Percentiles rank a stretch among this genome's conserved stretches.
Evolutionary conservation across 306 rosid genomes (phyloP).

Genomic region (Oemleria cerasiformis): DNA sequence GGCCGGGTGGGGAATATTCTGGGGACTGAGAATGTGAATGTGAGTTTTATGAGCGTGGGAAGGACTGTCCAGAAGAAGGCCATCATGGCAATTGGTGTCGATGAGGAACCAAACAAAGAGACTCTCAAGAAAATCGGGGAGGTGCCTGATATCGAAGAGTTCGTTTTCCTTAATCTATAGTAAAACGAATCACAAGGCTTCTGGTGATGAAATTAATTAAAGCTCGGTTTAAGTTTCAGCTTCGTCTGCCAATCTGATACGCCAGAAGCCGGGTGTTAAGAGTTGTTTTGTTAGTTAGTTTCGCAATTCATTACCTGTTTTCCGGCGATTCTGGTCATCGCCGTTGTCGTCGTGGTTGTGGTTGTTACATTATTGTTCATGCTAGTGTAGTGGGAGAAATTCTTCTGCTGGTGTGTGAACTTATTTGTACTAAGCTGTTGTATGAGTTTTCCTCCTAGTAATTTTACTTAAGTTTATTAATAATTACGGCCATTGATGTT

Average conservation of each 20-base stretch:
- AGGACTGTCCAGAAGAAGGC: conserved; percentile 60
- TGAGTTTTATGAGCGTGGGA: conserved; percentile 92
- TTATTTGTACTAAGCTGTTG: conserved; percentile 8
- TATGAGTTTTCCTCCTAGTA: not conserved
- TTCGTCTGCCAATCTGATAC: not conserved
- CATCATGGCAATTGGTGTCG: conserved; percentile 90
- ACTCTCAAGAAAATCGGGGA: conserved; percentile 60
- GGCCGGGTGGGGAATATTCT: conserved; percentile 79
- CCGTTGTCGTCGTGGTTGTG: not conserved
- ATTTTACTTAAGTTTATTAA: not conserved
- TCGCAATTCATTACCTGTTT: not conserved
- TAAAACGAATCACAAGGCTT: not conserved
- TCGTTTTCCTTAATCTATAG: conserved; percentile 75
- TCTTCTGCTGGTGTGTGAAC: conserved; percentile 14
- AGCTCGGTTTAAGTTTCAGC: not conserved
- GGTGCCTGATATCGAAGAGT: conserved; percentile 76
- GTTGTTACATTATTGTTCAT: conserved; percentile 2
- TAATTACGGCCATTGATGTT: too few relatives aligned
- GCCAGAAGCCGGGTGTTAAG: not conserved
- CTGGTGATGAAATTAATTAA: not conserved
- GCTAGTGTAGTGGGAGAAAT: not conserved
- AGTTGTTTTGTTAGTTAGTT: not conserved
- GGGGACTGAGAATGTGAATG: conserved; percentile 67
- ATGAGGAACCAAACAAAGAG: conserved; percentile 66
- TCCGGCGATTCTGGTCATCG: not conserved